Conservation (phyloP, 2,329 filamentous ascomycete species). For the Aspergillus arachidicola region DNA sequence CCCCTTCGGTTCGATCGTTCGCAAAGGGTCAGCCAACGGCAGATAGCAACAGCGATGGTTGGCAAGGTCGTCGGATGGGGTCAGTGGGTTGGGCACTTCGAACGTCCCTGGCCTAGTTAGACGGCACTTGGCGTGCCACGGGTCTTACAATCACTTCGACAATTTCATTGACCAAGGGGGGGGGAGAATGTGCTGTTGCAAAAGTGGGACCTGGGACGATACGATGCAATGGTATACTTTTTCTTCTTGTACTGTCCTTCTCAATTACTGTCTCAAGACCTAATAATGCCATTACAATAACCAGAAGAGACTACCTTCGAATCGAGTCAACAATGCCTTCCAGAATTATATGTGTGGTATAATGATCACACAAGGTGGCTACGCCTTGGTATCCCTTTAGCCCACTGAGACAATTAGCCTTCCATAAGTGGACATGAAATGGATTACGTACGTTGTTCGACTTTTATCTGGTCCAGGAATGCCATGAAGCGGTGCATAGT, state of each 20-base stretch:
- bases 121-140: constrained; percentile 7
- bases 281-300: neutral
- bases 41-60: constrained; percentile 30
- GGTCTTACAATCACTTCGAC: constrained; percentile 26
- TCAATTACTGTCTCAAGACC: neutral
- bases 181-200: neutral
- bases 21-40: constrained; percentile 24
- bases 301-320: neutral
- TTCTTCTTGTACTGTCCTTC: neutral
- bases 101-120: neutral
- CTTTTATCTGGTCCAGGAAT: constrained; percentile 29
- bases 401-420: neutral
- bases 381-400: neutral
- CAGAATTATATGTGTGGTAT: neutral
- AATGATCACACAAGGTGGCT: neutral
- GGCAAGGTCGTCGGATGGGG: constrained; percentile 30
- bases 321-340: neutral
- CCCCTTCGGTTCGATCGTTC: constrained; percentile 23
- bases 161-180: constrained; percentile 28
- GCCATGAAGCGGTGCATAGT: constrained; percentile 24
- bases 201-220: neutral
- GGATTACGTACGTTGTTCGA: constrained; percentile 16
- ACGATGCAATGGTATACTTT: neutral
- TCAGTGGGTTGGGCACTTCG: neutral
- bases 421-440: neutral